These are phyloP conservation scores for Termitomyces sp. DNA, from an alignment of 768 basidiomycete genomes.

Conservation along the genomic window DNA sequence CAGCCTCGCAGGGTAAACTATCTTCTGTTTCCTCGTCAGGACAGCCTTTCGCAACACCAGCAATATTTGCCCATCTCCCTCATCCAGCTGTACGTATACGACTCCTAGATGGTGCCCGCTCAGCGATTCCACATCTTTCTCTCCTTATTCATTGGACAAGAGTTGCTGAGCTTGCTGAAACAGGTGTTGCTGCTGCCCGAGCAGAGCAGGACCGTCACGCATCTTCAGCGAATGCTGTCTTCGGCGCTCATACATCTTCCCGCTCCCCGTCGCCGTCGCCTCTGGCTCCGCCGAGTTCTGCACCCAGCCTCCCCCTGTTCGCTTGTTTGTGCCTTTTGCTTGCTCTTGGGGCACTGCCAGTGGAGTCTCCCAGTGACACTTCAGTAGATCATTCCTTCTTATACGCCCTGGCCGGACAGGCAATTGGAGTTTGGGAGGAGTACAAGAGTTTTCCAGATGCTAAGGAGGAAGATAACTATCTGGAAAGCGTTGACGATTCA, in stretches of 20 bases:
- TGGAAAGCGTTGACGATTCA: neutral
- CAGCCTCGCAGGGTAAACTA: slow-evolving; percentile 1
- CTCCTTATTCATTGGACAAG: slow-evolving; percentile 18
- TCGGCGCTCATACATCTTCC: slow-evolving; percentile 1
- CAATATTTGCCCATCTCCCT: slow-evolving; percentile 31
- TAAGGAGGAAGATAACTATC: slow-evolving; percentile 1
- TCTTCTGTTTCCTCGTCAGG: slow-evolving; percentile 10
- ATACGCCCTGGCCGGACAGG: slow-evolving; percentile 33
- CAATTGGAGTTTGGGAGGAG: slow-evolving; percentile 33
- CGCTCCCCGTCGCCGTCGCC: neutral
- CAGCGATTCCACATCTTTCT: slow-evolving; percentile 21
- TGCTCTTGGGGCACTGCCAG: slow-evolving; percentile 53
- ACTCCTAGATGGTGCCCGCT: slow-evolving; percentile 21
- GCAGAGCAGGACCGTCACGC: slow-evolving; percentile 9
- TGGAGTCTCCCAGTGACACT: slow-evolving; percentile 6
- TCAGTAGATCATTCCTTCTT: slow-evolving; percentile 23
- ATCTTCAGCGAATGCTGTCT: slow-evolving; percentile 8
- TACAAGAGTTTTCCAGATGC: slow-evolving; percentile 6
- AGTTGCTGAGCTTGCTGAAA: slow-evolving; percentile 8
- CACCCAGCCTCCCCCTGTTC: slow-evolving; percentile 42
- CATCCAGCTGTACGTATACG: slow-evolving; percentile 19
- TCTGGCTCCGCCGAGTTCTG: neutral
- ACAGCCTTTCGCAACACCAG: slow-evolving; percentile 26
- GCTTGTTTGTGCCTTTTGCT: slow-evolving; percentile 53
- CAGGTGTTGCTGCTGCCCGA: neutral